Evolutionary conservation across 2,329 filamentous ascomycete genomes (phyloP).

Genomic region (Trichoderma sp.): DNA sequence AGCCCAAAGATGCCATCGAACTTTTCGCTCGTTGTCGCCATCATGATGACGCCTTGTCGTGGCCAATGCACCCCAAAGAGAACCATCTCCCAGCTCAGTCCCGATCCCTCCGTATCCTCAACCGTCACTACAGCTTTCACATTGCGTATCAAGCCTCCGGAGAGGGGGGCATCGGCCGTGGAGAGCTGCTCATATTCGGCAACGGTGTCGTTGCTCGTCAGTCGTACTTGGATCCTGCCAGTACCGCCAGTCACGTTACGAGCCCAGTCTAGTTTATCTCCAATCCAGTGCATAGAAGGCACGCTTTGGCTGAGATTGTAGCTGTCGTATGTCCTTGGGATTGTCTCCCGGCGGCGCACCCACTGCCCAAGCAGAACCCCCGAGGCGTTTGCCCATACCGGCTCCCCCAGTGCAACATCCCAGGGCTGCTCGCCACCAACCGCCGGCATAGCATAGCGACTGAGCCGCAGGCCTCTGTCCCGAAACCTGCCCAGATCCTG

Average conservation of each 20-base stretch:
- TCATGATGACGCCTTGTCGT: slow-evolving; percentile 70
- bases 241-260: slow-evolving; percentile 75
- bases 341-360: slow-evolving; percentile 56
- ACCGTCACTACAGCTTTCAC: slow-evolving; percentile 68
- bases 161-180: slow-evolving; percentile 33
- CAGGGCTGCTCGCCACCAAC: slow-evolving; percentile 42
- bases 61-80: slow-evolving; percentile 85
- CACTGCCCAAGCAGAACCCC: slow-evolving; percentile 75
- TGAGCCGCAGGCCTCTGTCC: slow-evolving; percentile 61
- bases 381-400: slow-evolving; percentile 74
- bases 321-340: slow-evolving; percentile 43
- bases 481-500: slow-evolving; percentile 65
- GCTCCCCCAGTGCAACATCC: slow-evolving; percentile 38
- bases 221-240: slow-evolving; percentile 65
- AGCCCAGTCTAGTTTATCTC: slow-evolving; percentile 58
- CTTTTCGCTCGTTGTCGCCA: slow-evolving; percentile 91
- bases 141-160: slow-evolving; percentile 60
- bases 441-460: slow-evolving; percentile 48
- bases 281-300: slow-evolving; percentile 63
- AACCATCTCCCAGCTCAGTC: slow-evolving; percentile 74
- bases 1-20: slow-evolving; percentile 88
- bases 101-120: slow-evolving; percentile 63
- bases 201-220: slow-evolving; percentile 55
- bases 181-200: slow-evolving; percentile 42
- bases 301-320: slow-evolving; percentile 65